A percentile compares a stretch with the other conserved stretches of the same genome.
Conservation (phyloP, 2,329 filamentous ascomycete genomes). For the Leptosphaerulina australis region DNA sequence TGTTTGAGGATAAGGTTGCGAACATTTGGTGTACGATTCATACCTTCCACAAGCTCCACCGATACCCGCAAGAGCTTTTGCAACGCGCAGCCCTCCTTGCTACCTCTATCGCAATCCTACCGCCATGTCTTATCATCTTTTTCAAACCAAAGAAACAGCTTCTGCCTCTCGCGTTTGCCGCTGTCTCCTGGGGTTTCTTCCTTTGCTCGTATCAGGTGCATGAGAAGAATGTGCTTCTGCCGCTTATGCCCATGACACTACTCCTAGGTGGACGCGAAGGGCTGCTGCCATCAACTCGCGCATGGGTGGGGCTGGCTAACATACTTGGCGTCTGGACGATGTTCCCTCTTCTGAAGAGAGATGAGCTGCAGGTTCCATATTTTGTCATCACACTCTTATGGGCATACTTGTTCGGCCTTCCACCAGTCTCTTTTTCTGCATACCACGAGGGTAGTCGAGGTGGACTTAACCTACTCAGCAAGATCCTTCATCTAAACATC, state of each 20-base stretch:
- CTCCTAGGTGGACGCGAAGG: constrained; percentile 80
- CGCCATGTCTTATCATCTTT: constrained; percentile 81
- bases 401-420: constrained; percentile 88
- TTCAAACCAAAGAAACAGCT: constrained; percentile 76
- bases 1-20: constrained; percentile 98
- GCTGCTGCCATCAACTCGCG: constrained; percentile 73
- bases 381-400: constrained; percentile 83
- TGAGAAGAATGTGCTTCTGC: constrained; percentile 94
- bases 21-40: constrained; percentile 97
- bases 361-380: constrained; percentile 84
- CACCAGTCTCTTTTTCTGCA: constrained; percentile 73
- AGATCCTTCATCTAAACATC: constrained; percentile 74
- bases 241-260: constrained; percentile 90
- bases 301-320: constrained; percentile 97
- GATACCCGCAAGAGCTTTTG: constrained; percentile 72
- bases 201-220: constrained; percentile 98
- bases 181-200: constrained; percentile 95
- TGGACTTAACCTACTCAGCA: constrained; percentile 63
- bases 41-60: constrained; percentile 82
- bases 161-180: constrained; percentile 78
- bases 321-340: constrained; percentile 89
- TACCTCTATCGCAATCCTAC: constrained; percentile 77
- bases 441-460: constrained; percentile 60
- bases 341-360: constrained; percentile 86
- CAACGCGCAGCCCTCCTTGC: constrained; percentile 76